A percentile compares a stretch with the other conserved stretches of the same genome.
phyloP scores from a whole-genome alignment of 208 protist species.

The Leishmania guyanensis region DNA sequence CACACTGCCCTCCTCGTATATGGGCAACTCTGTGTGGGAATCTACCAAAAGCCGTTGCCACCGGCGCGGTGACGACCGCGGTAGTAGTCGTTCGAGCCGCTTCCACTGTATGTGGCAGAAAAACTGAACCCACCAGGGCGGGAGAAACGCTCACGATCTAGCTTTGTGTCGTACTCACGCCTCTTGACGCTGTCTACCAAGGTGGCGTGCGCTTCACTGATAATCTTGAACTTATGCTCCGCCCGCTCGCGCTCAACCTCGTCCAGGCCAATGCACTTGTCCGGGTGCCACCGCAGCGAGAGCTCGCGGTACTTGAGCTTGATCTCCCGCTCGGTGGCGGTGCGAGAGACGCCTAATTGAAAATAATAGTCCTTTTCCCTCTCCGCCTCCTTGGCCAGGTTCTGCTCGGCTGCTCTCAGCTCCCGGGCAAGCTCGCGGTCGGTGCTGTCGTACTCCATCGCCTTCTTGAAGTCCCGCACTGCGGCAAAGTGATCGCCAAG shows the following conservation, averaged over 20 bases:
- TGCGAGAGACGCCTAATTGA: slow-evolving; percentile 75
- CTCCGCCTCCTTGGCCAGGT: slow-evolving; percentile 76
- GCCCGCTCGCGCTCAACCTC: slow-evolving; percentile 69
- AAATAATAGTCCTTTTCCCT: slow-evolving; percentile 90
- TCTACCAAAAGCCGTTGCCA: slow-evolving; percentile 62
- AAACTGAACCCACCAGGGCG: slow-evolving; percentile 49
- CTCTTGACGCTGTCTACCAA: slow-evolving; percentile 76
- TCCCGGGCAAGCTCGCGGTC: slow-evolving; percentile 76
- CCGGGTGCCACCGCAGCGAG: slow-evolving; percentile 89
- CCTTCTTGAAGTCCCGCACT: slow-evolving; percentile 86
- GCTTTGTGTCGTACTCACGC: slow-evolving; percentile 85
- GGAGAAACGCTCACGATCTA: slow-evolving; percentile 52
- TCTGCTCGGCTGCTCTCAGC: slow-evolving; percentile 69
- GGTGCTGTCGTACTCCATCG: slow-evolving; percentile 66
- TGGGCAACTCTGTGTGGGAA: background rate
- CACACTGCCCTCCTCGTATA: background rate
- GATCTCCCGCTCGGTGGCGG: slow-evolving; percentile 75
- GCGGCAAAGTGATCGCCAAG: slow-evolving; percentile 82
- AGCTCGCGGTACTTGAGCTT: slow-evolving; percentile 89
- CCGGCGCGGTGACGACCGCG: slow-evolving; percentile 59
- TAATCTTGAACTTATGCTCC: slow-evolving; percentile 91
- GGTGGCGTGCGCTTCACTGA: slow-evolving; percentile 84
- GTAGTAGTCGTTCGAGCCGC: slow-evolving; percentile 45
- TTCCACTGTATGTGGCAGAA: slow-evolving; percentile 44
- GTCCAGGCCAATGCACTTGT: slow-evolving; percentile 83